Evolutionary conservation across 176 grass and related monocot species (phyloP).

Genomic region (Oryza nivara): DNA sequence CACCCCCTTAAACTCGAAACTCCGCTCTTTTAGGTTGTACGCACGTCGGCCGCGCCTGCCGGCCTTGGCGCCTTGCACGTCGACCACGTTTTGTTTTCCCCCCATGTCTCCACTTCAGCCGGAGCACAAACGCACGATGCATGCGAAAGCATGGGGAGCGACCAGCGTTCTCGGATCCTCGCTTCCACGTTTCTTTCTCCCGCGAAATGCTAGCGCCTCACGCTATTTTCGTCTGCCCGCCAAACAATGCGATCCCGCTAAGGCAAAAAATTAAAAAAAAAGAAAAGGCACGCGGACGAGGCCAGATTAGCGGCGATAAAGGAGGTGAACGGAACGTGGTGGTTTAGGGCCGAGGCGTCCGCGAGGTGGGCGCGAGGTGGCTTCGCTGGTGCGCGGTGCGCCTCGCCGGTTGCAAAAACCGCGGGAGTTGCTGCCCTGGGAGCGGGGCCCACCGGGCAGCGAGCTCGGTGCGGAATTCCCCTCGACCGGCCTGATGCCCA

Average conservation of each 20-base stretch:
- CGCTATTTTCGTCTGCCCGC: slow-evolving; percentile 38
- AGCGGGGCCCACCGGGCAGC: not conserved
- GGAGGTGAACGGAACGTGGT: not conserved
- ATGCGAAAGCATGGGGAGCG: slow-evolving; percentile 7
- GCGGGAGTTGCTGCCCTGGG: not conserved
- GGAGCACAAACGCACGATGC: slow-evolving; percentile 31
- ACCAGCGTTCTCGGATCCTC: slow-evolving; percentile 16
- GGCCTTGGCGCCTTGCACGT: slow-evolving; percentile 11
- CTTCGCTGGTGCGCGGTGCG: too few species aligned
- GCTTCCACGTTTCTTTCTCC: slow-evolving; percentile 43
- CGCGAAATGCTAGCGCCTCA: slow-evolving; percentile 11
- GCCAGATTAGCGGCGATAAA: not conserved
- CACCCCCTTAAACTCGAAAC: not conserved
- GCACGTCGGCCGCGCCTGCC: slow-evolving; percentile 24
- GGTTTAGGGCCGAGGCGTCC: not conserved
- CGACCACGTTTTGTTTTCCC: slow-evolving; percentile 25
- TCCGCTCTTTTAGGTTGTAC: not conserved
- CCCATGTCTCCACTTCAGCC: not conserved
- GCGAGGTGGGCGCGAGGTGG: not conserved
- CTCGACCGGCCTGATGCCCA: not conserved
- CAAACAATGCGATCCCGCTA: not conserved
- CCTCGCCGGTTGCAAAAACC: not conserved
- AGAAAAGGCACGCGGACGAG: not conserved
- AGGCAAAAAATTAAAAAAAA: not conserved
- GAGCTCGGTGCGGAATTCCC: not conserved